phyloP scores from a whole-genome alignment of 306 rosid genomes.

The Elaeagnus macrophylla region DNA sequence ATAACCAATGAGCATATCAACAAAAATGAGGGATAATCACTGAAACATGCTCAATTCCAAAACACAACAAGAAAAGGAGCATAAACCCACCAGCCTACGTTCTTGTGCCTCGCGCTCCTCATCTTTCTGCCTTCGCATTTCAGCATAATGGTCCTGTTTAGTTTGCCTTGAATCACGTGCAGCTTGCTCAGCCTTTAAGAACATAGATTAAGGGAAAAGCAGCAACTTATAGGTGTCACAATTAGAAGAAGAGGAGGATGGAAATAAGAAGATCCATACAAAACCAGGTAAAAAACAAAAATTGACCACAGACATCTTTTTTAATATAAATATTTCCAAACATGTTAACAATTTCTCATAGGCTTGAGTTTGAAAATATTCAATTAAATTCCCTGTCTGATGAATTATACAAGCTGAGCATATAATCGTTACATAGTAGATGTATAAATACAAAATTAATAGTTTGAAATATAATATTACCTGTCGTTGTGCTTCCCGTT shows the following conservation, averaged over 20 bases:
- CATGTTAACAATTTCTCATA: not conserved
- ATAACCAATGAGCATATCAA: slow-evolving; percentile 20
- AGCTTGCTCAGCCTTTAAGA: slow-evolving; percentile 78
- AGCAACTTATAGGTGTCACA: slow-evolving; percentile 8
- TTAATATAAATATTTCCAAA: not conserved
- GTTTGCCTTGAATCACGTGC: slow-evolving; percentile 59
- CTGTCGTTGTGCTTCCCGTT: slow-evolving; percentile 85
- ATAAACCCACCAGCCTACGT: slow-evolving; percentile 50
- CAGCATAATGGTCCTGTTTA: slow-evolving; percentile 78
- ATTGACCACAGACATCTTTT: not conserved
- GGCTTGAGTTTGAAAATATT: too few species aligned
- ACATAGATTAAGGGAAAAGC: slow-evolving; percentile 6
- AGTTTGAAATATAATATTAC: slow-evolving; percentile 18
- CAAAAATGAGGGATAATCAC: not conserved
- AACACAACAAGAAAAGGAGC: slow-evolving; percentile 3
- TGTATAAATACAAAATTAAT: too few species aligned
- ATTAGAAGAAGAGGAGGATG: slow-evolving; percentile 1
- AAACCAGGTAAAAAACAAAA: not conserved
- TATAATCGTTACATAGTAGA: too few species aligned
- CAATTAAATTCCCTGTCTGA: too few species aligned
- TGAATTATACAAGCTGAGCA: too few species aligned
- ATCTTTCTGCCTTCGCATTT: slow-evolving; percentile 77
- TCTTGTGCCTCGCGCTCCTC: slow-evolving; percentile 88
- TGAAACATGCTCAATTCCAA: slow-evolving; percentile 10
- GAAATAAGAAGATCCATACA: not conserved